These are phyloP conservation scores for Chlorophyllum brunneum DNA, from an alignment of 768 basidiomycete species.

Conservation along the genomic window DNA sequence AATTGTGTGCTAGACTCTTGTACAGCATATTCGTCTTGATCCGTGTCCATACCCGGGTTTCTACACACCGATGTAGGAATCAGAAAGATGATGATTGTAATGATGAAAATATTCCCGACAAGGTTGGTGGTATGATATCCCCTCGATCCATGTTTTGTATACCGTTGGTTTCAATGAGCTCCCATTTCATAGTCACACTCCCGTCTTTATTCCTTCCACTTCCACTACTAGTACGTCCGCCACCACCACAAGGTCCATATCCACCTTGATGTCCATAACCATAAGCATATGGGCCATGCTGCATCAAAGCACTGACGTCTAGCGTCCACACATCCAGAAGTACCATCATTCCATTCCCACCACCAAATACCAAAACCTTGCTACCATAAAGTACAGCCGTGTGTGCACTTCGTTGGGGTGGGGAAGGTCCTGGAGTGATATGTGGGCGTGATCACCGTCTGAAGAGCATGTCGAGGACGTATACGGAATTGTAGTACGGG, in stretches of 20 bases:
- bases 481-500: constrained; percentile 79
- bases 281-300: no score
- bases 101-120: constrained; percentile 70
- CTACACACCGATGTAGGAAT: constrained; percentile 20
- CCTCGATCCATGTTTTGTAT: constrained; percentile 52
- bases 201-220: constrained; percentile 4
- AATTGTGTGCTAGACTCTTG: constrained; percentile 76
- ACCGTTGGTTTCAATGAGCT: constrained; percentile 50
- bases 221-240: no score
- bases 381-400: constrained; percentile 71
- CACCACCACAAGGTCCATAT: no score
- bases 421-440: constrained; percentile 33
- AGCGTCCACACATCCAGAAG: constrained; percentile 89
- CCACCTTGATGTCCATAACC: background rate
- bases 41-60: constrained; percentile 39
- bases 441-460: constrained; percentile 61
- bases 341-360: constrained; percentile 90
- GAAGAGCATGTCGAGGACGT: constrained; percentile 74
- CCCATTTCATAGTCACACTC: constrained; percentile 29
- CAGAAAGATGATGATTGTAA: constrained; percentile 83
- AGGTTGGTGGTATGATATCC: constrained; percentile 93
- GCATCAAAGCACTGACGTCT: constrained; percentile 41
- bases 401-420: constrained; percentile 81
- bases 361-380: constrained; percentile 85
- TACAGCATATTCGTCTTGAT: constrained; percentile 38